Conservation (phyloP, 371 early-diverging fungal genomes). For the Fennellomyces sp. region DNA sequence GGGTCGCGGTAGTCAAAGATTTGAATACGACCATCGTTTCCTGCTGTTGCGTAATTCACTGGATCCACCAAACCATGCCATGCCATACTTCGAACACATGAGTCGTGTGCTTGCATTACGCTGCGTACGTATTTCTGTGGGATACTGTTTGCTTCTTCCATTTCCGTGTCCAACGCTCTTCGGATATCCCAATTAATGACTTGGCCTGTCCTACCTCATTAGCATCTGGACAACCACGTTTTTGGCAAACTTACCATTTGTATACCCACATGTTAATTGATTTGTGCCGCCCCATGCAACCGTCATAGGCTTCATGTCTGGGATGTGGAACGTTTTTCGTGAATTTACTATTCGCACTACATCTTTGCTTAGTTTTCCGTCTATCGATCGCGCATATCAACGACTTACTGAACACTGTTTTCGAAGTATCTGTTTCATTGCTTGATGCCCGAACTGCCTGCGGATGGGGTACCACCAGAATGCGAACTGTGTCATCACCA, state of each 20-base stretch:
- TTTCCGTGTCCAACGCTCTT: constrained; percentile 12
- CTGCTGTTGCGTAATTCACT: constrained; percentile 8
- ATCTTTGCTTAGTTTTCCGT: background rate
- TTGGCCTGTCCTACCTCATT: constrained; percentile 1
- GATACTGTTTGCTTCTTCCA: background rate
- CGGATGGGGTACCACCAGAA: constrained; percentile 65
- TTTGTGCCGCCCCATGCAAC: constrained; percentile 28
- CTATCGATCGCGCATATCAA: background rate
- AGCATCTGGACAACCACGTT: background rate
- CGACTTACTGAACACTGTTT: constrained; percentile 31
- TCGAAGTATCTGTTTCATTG: constrained; percentile 1
- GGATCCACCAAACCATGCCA: constrained; percentile 21
- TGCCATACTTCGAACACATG: constrained; percentile 12
- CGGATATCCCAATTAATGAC: constrained; percentile 30
- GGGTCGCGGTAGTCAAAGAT: constrained; percentile 18
- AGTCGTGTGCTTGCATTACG: constrained; percentile 3
- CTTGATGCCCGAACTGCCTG: constrained; percentile 21
- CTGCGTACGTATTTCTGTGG: background rate
- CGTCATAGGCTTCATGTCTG: constrained; percentile 10
- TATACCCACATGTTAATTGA: constrained; percentile 29
- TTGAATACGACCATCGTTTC: constrained; percentile 11
- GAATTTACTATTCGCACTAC: constrained; percentile 25
- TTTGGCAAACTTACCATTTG: constrained; percentile 27
- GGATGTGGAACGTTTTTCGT: constrained; percentile 16
- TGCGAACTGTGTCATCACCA: constrained; percentile 57